phyloP scores from a whole-genome alignment of 2,329 filamentous ascomycete genomes.

The Aspergillus vadensis region DNA sequence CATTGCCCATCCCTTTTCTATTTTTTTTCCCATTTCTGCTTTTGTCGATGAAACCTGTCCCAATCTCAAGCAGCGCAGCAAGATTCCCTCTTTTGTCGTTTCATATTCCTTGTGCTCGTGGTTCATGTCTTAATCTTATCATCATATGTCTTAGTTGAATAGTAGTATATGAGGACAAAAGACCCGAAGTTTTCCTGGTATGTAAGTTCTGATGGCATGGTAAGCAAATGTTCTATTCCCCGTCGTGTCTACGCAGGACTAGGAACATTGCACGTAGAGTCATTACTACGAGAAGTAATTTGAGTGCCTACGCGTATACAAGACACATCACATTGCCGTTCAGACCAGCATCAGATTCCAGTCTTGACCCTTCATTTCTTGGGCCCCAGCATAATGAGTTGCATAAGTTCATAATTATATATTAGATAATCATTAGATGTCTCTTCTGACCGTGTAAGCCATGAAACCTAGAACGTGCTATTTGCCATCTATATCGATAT shows the following conservation, averaged over 20 bases:
- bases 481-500: no score
- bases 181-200: conserved; percentile 13
- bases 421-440: no score
- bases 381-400: no score
- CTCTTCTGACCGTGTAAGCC: no score
- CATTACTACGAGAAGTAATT: no score
- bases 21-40: conserved; percentile 18
- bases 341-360: no score
- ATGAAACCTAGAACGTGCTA: no score
- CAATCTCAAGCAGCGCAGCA: conserved; percentile 43
- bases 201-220: not conserved
- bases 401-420: no score
- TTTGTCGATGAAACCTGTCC: conserved; percentile 33
- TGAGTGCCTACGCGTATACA: no score
- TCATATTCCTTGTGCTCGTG: conserved; percentile 32
- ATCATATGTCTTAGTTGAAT: conserved; percentile 33
- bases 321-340: not conserved
- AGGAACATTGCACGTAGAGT: no score
- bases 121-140: conserved; percentile 30
- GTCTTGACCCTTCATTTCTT: no score
- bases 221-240: not conserved
- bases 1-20: conserved; percentile 20
- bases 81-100: conserved; percentile 44
- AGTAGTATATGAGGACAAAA: conserved; percentile 35
- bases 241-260: no score